phyloP scores from a whole-genome alignment of 441 rosid species.

The Populus tomentosa region DNA sequence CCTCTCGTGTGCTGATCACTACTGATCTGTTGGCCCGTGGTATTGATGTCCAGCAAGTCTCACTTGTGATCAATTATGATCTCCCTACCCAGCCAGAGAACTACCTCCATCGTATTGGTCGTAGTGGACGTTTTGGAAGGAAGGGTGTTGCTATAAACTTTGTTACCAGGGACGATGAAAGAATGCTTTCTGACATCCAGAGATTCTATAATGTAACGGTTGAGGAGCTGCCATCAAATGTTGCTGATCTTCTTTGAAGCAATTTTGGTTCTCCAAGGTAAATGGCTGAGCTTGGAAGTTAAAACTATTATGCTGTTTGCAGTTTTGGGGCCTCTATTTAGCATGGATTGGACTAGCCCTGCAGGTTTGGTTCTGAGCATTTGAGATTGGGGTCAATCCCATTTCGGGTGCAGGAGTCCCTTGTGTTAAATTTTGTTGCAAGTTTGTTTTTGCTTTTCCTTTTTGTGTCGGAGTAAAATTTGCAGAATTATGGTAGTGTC shows the following conservation, averaged over 20 bases:
- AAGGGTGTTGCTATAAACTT: conserved; percentile 72
- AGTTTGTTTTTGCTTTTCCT: background rate
- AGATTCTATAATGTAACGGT: conserved; percentile 57
- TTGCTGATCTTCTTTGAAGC: conserved; percentile 57
- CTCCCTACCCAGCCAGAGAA: conserved; percentile 69
- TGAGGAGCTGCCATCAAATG: conserved; percentile 67
- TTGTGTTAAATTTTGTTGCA: conserved; percentile 14
- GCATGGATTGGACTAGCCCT: background rate
- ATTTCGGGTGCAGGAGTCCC: conserved; percentile 4
- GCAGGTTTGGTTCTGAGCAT: conserved; percentile 2
- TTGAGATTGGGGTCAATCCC: conserved; percentile 6
- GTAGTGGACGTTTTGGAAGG: conserved; percentile 65
- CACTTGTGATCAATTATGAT: conserved; percentile 60
- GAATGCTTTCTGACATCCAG: conserved; percentile 66
- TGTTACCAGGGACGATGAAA: conserved; percentile 56
- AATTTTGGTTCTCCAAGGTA: conserved; percentile 18
- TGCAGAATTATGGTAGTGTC: conserved; percentile 9
- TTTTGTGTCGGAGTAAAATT: background rate
- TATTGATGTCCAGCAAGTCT: conserved; percentile 69
- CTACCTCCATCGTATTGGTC: conserved; percentile 67
- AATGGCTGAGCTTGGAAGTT: conserved; percentile 12
- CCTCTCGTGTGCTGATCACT: conserved; percentile 60
- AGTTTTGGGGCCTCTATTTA: background rate
- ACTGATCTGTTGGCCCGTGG: conserved; percentile 68
- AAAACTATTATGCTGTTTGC: background rate